phyloP scores from a whole-genome alignment of 2,329 filamentous ascomycete genomes.

The Aureobasidium sp. region DNA sequence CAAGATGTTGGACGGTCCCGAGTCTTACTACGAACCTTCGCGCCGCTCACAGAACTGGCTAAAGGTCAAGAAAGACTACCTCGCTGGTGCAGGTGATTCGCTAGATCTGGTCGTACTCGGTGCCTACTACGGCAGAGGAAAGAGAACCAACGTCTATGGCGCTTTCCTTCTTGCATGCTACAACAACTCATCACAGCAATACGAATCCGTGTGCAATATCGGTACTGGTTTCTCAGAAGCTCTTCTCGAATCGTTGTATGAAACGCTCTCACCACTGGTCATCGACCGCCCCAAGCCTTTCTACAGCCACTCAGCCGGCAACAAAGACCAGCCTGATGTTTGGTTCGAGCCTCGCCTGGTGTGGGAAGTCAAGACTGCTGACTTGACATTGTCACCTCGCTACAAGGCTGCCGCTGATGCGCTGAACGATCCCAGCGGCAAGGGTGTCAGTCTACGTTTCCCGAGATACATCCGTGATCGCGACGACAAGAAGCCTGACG shows the following conservation, averaged over 20 bases:
- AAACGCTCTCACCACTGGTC: slow-evolving; percentile 63
- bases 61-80: slow-evolving; percentile 98
- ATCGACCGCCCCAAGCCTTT: slow-evolving; percentile 93
- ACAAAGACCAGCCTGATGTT: slow-evolving; percentile 92
- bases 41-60: slow-evolving; percentile 98
- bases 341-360: slow-evolving; percentile 95
- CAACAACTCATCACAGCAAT: slow-evolving; percentile 70
- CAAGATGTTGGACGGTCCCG: slow-evolving; percentile 92
- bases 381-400: slow-evolving; percentile 82
- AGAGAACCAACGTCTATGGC: slow-evolving; percentile 91
- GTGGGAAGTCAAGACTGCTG: slow-evolving; percentile 97
- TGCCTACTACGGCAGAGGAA: slow-evolving; percentile 89
- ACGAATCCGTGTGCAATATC: slow-evolving; percentile 97
- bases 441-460: slow-evolving; percentile 83
- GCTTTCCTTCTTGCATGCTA: slow-evolving; percentile 94
- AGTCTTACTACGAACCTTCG: slow-evolving; percentile 92
- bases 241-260: slow-evolving; percentile 81
- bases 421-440: slow-evolving; percentile 53
- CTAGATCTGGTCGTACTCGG: slow-evolving; percentile 93
- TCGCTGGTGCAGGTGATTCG: slow-evolving; percentile 86
- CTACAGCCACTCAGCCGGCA: slow-evolving; percentile 75
- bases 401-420: slow-evolving; percentile 74
- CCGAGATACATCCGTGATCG: slow-evolving; percentile 85
- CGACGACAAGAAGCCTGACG: slow-evolving; percentile 92
- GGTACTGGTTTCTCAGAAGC: slow-evolving; percentile 94